A percentile compares a stretch with the other conserved stretches of the same genome.
These are phyloP conservation scores for Hymenoscyphus albidus DNA, from an alignment of 2,329 filamentous ascomycete genomes.

Conservation along the genomic window DNA sequence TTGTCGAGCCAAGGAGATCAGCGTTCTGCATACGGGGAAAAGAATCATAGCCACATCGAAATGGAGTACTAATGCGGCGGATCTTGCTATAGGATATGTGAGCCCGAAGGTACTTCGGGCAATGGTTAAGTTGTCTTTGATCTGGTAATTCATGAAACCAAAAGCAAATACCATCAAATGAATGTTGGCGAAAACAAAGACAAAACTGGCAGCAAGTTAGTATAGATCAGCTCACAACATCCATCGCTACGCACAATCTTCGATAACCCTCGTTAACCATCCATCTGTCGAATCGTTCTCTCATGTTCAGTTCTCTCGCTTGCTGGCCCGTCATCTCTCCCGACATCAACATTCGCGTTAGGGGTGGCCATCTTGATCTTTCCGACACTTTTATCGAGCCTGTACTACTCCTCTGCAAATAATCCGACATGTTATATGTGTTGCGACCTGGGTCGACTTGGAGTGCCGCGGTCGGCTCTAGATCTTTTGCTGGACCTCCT, in stretches of 20 bases:
- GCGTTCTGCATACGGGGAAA: constrained; percentile 77
- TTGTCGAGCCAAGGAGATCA: constrained; percentile 76
- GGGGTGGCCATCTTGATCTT: constrained; percentile 75
- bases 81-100: constrained; percentile 72
- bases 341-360: constrained; percentile 78
- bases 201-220: constrained; percentile 55
- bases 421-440: constrained; percentile 19
- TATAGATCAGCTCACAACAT: constrained; percentile 11
- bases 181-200: constrained; percentile 68
- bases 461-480: constrained; percentile 18
- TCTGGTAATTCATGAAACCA: constrained; percentile 72
- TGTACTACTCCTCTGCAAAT: constrained; percentile 28
- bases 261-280: constrained; percentile 87
- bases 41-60: constrained; percentile 77
- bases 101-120: constrained; percentile 68
- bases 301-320: constrained; percentile 62
- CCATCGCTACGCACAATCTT: constrained; percentile 58
- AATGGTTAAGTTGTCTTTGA: constrained; percentile 69
- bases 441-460: constrained; percentile 28
- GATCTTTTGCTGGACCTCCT: constrained; percentile 11
- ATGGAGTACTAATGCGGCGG: constrained; percentile 73
- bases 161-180: constrained; percentile 77
- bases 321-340: constrained; percentile 75
- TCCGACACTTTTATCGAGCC: constrained; percentile 54
- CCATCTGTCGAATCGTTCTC: constrained; percentile 77